Conservation (phyloP, 208 protist species). For the Acanthamoeba lenticulata region DNA sequence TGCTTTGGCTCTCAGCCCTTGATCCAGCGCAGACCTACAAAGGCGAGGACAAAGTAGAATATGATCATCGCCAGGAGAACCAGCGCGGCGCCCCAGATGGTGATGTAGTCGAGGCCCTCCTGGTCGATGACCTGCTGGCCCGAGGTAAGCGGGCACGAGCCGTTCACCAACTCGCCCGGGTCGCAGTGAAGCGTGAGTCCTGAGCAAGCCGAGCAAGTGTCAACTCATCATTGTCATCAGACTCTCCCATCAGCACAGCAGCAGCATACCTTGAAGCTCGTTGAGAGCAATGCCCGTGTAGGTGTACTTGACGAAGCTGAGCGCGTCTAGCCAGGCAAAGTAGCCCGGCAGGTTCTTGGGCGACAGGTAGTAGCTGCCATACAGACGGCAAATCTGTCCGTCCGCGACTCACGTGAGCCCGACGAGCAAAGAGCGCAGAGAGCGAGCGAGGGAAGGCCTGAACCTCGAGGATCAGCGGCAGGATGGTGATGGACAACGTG, state of each 20-base stretch:
- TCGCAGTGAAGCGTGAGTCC: constrained; percentile 35
- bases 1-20: no score
- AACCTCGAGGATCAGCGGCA: not conserved
- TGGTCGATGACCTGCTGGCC: constrained; percentile 21
- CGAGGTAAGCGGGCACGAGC: not conserved
- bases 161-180: not conserved
- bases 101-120: constrained; percentile 45
- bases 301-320: constrained; percentile 65
- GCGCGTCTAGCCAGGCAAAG: constrained; percentile 52
- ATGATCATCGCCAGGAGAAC: constrained; percentile 55
- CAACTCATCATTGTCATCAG: not conserved
- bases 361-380: constrained; percentile 1
- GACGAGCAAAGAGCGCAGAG: no score
- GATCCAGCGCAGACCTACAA: constrained; percentile 8
- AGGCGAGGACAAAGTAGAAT: not conserved
- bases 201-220: not conserved
- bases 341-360: not conserved
- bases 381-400: constrained; percentile 52
- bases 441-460: no score
- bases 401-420: no score
- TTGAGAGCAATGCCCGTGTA: constrained; percentile 51
- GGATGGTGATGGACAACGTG: constrained; percentile 13
- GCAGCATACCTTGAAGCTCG: not conserved
- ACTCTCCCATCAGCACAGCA: not conserved
- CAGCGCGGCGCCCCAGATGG: constrained; percentile 53